Evolutionary conservation across 345 rosid genomes (phyloP).

Genomic region (Linum tenue): DNA sequence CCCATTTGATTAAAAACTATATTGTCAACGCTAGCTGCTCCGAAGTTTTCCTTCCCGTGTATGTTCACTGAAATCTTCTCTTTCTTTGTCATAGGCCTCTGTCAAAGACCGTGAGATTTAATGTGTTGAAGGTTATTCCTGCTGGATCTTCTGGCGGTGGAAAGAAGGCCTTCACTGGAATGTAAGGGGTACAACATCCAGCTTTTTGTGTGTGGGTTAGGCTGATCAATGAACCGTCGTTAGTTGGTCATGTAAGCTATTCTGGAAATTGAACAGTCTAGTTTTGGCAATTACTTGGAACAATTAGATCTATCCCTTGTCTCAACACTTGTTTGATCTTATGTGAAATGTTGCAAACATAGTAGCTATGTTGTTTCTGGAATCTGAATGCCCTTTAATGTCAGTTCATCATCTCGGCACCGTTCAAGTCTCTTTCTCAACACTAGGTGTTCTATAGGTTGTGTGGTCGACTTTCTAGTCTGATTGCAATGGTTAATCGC

Average conservation of each 20-base stretch:
- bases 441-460: no score
- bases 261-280: not conserved
- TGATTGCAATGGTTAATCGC: slow-evolving; percentile 4
- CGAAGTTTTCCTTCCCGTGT: not conserved
- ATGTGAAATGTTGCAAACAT: slow-evolving; percentile 1
- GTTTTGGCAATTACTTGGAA: slow-evolving; percentile 4
- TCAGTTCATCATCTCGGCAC: no score
- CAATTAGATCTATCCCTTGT: not conserved
- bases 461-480: not conserved
- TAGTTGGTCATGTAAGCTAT: not conserved
- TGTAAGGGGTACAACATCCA: not conserved
- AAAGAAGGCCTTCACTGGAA: not conserved
- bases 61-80: no score
- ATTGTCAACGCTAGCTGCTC: no score
- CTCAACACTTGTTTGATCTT: not conserved
- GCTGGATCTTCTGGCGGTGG: not conserved
- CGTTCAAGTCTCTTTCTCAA: no score
- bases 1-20: no score
- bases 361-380: not conserved
- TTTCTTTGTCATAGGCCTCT: not conserved
- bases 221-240: not conserved
- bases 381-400: not conserved
- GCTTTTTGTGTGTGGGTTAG: not conserved
- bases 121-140: not conserved
- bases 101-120: not conserved